Base-by-base conservation (phyloP, 2,329 filamentous ascomycete genomes). In the Aureobasidium sp. region DNA sequence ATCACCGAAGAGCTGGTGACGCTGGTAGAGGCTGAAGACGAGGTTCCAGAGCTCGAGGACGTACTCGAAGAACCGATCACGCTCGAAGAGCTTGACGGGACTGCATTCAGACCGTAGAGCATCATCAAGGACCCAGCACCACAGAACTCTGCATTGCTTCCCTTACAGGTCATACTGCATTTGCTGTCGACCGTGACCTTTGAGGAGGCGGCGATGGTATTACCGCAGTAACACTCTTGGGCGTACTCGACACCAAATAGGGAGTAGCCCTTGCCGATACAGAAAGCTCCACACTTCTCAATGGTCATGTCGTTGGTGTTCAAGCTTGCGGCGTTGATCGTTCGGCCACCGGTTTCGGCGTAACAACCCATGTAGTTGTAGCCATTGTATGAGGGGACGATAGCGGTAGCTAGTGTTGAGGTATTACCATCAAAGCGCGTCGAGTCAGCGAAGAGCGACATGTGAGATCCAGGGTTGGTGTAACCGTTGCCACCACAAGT, bases 161-260 rank as follows among this genome's bases (percentile, higher is more conserved):
- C 69, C 17, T 65, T 59, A 58, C 71, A 72, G 12, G 64, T 45
- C 68, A 70, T 72, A 15, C 47, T 64, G 60, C 71, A 72, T 36
- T 65, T 64, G 51, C 62, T 64, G 51, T 69, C 67, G 22, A 64
- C 56, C 12, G 67, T 65, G 29, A 11, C 57, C 5, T 42, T 66
- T 9, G 65, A 65, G 7, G 64, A 62, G 17, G 62, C 39, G 11
- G 53, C 63, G 22, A 71, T 52, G 14, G 37, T 64, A 44, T 68
- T 68, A 6, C 70, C 70, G n/a, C 70, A 72, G 64, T 67, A 63
- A 62, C 76, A 78, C 65, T 78, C 72, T 8, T 62, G 63, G 4
- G 66, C 69, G 60, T 73, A 75, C 61, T 77, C 72, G 20, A 73
- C 66, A 20, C 75, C 76, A 55, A 76, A 77, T 61, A 70, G 75